Conservation (phyloP, 2,329 filamentous ascomycete genomes). For the Penicillium sp. region DNA sequence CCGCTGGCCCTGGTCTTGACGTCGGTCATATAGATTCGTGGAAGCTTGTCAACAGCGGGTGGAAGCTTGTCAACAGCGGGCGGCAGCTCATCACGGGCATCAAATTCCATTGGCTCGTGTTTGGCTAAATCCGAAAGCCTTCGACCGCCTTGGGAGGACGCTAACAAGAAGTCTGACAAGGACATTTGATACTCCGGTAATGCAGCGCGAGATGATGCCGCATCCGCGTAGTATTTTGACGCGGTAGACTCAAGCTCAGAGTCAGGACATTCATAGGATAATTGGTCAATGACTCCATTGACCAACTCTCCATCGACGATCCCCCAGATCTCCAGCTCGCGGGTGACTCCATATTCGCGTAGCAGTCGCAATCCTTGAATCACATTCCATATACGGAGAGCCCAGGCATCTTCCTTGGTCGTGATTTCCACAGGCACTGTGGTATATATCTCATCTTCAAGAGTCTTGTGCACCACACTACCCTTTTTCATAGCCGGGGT, state of each 20-base stretch:
- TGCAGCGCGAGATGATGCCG: constrained; percentile 32
- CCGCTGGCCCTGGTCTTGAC: constrained; percentile 70
- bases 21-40: constrained; percentile 69
- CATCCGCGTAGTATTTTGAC: constrained; percentile 36
- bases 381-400: constrained; percentile 80
- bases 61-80: constrained; percentile 8
- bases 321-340: constrained; percentile 81
- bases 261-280: constrained; percentile 73
- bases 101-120: constrained; percentile 9
- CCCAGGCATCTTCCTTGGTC: constrained; percentile 76
- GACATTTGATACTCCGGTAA: constrained; percentile 44
- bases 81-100: not conserved
- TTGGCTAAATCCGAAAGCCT: constrained; percentile 29
- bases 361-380: constrained; percentile 76
- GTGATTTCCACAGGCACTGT: constrained; percentile 65
- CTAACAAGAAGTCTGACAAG: constrained; percentile 42
- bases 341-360: constrained; percentile 62
- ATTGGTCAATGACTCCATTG: constrained; percentile 82
- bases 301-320: constrained; percentile 73
- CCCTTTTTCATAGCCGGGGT: constrained; percentile 83
- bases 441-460: constrained; percentile 80
- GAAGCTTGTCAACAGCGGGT: constrained; percentile 22
- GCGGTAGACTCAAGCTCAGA: constrained; percentile 60
- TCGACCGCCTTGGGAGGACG: constrained; percentile 33
- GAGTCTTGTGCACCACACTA: constrained; percentile 67